Percentiles rank a stretch among this genome's conserved stretches.
phyloP scores from a whole-genome alignment of 2,329 filamentous ascomycete species.

The Elsinoe batatas region DNA sequence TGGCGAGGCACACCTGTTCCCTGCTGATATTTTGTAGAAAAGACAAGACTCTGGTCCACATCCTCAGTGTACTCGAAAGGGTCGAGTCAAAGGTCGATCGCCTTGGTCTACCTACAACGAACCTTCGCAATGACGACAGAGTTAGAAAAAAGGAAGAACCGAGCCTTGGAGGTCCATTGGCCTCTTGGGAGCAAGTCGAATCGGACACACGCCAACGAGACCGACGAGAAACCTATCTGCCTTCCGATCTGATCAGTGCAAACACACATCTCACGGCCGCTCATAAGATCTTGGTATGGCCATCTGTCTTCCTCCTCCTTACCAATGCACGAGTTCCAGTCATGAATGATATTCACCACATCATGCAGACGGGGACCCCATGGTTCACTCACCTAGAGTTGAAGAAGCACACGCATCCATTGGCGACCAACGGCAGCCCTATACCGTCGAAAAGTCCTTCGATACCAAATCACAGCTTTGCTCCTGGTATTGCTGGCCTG shows the following conservation, averaged over 20 bases:
- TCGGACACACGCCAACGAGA: background rate
- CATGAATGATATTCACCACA: slow-evolving; percentile 27
- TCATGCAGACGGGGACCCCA: slow-evolving; percentile 30
- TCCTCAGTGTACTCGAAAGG: slow-evolving; percentile 46
- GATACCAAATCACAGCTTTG: slow-evolving; percentile 14
- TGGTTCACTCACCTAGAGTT: slow-evolving; percentile 31
- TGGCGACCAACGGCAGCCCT: slow-evolving; percentile 24
- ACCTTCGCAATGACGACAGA: background rate
- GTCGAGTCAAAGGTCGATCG: slow-evolving; percentile 49
- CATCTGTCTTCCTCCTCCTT: slow-evolving; percentile 29
- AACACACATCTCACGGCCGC: slow-evolving; percentile 30
- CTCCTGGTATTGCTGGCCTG: slow-evolving; percentile 29
- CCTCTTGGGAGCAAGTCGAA: background rate
- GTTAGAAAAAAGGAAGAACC: background rate
- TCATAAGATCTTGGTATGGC: slow-evolving; percentile 45
- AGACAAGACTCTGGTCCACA: slow-evolving; percentile 53
- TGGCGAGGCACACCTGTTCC: too few relatives aligned
- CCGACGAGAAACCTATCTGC: background rate
- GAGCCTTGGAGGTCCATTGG: background rate
- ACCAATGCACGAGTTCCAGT: slow-evolving; percentile 26
- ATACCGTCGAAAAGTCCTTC: slow-evolving; percentile 18
- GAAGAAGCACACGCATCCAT: slow-evolving; percentile 22
- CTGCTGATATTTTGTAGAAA: slow-evolving; percentile 35
- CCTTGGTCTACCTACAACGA: slow-evolving; percentile 18
- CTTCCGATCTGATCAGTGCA: background rate